phyloP scores from a whole-genome alignment of 805 yeast genomes.

The Kodamaea jinghongensis region DNA sequence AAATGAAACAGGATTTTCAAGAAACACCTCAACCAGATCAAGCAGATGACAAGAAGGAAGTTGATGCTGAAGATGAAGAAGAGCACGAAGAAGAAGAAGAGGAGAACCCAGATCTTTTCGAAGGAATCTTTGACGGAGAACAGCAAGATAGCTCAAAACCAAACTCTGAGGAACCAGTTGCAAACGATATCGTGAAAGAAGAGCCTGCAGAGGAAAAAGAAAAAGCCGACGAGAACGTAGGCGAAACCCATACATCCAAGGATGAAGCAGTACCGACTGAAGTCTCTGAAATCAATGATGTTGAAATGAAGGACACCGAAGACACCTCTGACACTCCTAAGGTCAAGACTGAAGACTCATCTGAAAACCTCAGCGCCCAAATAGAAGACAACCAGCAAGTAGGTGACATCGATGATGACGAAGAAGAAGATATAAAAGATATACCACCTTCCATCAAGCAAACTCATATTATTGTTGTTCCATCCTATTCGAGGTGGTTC shows the following conservation, averaged over 20 bases:
- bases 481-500: constrained; percentile 89
- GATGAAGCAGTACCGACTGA: background rate
- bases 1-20: constrained; percentile 1
- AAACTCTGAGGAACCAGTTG: constrained; percentile 3
- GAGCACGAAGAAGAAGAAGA: background rate
- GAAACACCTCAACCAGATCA: constrained; percentile 2
- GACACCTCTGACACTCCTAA: background rate
- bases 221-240: constrained; percentile 7
- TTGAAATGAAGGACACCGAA: background rate
- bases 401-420: constrained; percentile 3
- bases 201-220: constrained; percentile 18
- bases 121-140: constrained; percentile 2
- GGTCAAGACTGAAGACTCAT: constrained; percentile 1
- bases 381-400: background rate
- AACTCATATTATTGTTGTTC: constrained; percentile 80
- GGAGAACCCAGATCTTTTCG: constrained; percentile 2
- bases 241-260: background rate
- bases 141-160: constrained; percentile 5
- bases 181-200: background rate
- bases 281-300: background rate
- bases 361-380: background rate
- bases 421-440: constrained; percentile 6
- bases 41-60: background rate
- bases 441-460: constrained; percentile 39
- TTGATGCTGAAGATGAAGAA: constrained; percentile 1